A percentile compares a stretch with the other conserved stretches of the same genome.
Evolutionary conservation across 108 stramenopile species (phyloP).

Genomic region (Asterionellopsis glacialis): DNA sequence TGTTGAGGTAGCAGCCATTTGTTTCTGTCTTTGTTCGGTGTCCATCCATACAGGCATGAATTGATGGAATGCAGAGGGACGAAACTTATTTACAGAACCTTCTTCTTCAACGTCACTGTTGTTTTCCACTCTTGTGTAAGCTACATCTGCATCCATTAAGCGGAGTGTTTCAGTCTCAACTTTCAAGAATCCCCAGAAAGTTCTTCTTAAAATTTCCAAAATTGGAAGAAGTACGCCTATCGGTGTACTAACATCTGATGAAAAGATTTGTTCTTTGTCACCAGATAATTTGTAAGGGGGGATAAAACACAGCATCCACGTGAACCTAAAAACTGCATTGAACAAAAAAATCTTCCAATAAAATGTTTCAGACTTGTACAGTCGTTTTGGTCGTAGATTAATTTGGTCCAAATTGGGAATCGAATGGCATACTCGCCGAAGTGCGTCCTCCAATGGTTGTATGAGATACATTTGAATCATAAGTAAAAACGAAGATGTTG

Average conservation of each 20-base stretch:
- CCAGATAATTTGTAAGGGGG: constrained; percentile 77
- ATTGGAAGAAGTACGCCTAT: constrained; percentile 67
- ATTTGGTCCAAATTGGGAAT: constrained; percentile 52
- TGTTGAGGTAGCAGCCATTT: constrained; percentile 25
- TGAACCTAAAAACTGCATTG: constrained; percentile 55
- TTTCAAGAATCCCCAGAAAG: constrained; percentile 78
- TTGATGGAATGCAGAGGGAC: constrained; percentile 11
- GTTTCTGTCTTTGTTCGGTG: constrained; percentile 34
- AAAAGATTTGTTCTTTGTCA: constrained; percentile 47
- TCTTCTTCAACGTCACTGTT: constrained; percentile 27
- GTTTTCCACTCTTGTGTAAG: constrained; percentile 28
- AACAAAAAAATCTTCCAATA: constrained; percentile 70
- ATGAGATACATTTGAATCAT: constrained; percentile 31
- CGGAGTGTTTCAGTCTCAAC: constrained; percentile 78
- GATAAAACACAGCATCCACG: constrained; percentile 84
- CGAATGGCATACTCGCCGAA: constrained; percentile 22
- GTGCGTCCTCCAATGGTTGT: constrained; percentile 15
- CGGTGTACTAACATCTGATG: constrained; percentile 56
- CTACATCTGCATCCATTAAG: constrained; percentile 48
- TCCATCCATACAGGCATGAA: constrained; percentile 45
- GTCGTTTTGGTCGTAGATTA: constrained; percentile 55
- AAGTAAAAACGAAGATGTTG: constrained; percentile 29
- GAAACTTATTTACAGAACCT: constrained; percentile 11
- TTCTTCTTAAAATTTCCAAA: constrained; percentile 66
- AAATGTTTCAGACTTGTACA: constrained; percentile 70